Conservation (phyloP, 1,284 basidiomycete species). For the Albatrellus sp. region DNA sequence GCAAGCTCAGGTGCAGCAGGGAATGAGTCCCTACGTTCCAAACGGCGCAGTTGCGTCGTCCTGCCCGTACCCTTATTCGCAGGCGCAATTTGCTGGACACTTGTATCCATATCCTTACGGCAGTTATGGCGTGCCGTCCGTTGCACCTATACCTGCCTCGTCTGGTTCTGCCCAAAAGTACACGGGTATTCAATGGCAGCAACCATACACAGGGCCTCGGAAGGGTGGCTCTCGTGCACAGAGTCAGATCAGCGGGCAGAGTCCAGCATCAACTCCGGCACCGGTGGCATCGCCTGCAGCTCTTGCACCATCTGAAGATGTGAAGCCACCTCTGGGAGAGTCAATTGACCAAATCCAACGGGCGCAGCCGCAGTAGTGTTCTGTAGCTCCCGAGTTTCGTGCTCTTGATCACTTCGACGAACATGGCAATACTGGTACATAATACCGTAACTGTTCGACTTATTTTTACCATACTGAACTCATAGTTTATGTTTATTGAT, state of each 20-base stretch:
- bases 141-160: background rate
- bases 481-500: too few species aligned
- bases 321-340: too few species aligned
- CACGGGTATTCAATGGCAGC: slow-evolving; percentile 9
- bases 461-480: background rate
- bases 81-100: background rate
- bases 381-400: too few species aligned
- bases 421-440: background rate
- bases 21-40: background rate
- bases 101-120: background rate
- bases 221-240: slow-evolving; percentile 2
- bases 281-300: too few species aligned
- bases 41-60: background rate
- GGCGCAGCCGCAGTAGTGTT: too few species aligned
- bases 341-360: too few species aligned
- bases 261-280: too few species aligned
- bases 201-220: slow-evolving; percentile 9
- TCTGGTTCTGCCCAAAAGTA: background rate
- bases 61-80: background rate
- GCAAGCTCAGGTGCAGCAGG: background rate
- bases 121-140: background rate
- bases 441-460: background rate
- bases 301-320: too few species aligned
- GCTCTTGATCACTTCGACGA: too few species aligned
- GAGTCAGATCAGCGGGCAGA: background rate